Percentiles rank a stretch among this genome's conserved stretches.
phyloP scores from a whole-genome alignment of 306 rosid species.

The Gynostemma pentaphyllum region DNA sequence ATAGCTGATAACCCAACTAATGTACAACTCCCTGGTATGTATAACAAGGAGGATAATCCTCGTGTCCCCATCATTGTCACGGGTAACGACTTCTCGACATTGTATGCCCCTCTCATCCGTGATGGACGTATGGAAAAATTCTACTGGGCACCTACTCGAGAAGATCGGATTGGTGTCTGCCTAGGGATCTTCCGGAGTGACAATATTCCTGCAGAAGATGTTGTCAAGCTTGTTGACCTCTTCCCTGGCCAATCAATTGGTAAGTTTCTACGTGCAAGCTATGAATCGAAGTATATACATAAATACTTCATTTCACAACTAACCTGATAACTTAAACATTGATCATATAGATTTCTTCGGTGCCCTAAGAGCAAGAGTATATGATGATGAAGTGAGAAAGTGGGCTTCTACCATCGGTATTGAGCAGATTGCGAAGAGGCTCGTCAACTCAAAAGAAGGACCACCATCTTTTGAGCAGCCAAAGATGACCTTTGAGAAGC shows the following conservation, averaged over 20 bases:
- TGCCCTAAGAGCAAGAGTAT: slow-evolving; percentile 60
- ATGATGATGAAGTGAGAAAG: slow-evolving; percentile 69
- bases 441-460: slow-evolving; percentile 71
- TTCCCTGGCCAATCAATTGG: slow-evolving; percentile 82
- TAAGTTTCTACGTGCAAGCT: slow-evolving; percentile 11
- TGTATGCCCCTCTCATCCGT: slow-evolving; percentile 73
- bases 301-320: background rate
- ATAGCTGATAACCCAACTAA: slow-evolving; percentile 67
- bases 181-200: slow-evolving; percentile 50
- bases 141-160: slow-evolving; percentile 75
- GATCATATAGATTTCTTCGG: slow-evolving; percentile 57
- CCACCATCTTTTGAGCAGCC: slow-evolving; percentile 67
- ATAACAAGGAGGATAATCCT: slow-evolving; percentile 70
- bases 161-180: slow-evolving; percentile 58
- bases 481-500: slow-evolving; percentile 38
- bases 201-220: slow-evolving; percentile 19
- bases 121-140: slow-evolving; percentile 83
- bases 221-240: slow-evolving; percentile 50
- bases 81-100: slow-evolving; percentile 72
- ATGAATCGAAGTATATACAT: background rate
- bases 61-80: slow-evolving; percentile 71
- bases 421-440: slow-evolving; percentile 36
- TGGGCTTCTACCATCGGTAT: slow-evolving; percentile 47
- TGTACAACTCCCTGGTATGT: slow-evolving; percentile 74
- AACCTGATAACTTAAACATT: background rate